Evolutionary conservation across 1,139 yeast genomes (phyloP).

Genomic region (Lodderomyces beijingensis): DNA sequence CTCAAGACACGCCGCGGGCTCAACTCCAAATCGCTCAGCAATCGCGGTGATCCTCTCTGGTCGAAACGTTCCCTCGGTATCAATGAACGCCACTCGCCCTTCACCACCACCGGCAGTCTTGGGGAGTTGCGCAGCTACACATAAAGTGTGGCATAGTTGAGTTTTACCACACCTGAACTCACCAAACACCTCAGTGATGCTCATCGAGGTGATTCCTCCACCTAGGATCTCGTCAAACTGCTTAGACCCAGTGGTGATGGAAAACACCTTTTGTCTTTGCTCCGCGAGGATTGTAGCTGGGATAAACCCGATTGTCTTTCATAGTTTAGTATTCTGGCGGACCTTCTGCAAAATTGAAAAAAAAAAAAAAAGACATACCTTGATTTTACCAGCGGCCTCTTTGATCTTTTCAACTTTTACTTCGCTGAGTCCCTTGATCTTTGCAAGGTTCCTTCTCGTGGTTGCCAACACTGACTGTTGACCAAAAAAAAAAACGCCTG

Average conservation of each 20-base stretch:
- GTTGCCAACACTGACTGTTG: conserved; percentile 46
- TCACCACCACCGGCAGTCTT: conserved; percentile 54
- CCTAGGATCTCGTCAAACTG: conserved; percentile 52
- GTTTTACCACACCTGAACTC: conserved; percentile 62
- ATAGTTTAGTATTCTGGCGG: not conserved
- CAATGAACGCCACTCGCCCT: conserved; percentile 59
- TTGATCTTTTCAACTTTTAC: conserved; percentile 59
- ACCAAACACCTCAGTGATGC: conserved; percentile 60
- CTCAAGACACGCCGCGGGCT: conserved; percentile 48
- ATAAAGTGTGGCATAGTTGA: conserved; percentile 55
- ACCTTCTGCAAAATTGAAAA: no score
- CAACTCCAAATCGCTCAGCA: conserved; percentile 52
- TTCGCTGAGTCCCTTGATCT: conserved; percentile 54
- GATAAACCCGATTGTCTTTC: conserved; percentile 42
- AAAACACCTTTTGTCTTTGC: conserved; percentile 41
- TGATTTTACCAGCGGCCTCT: conserved; percentile 53
- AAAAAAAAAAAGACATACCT: conserved; percentile 13
- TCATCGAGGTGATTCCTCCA: conserved; percentile 59
- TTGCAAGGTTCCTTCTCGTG: conserved; percentile 48
- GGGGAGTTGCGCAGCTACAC: conserved; percentile 57
- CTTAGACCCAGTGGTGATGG: conserved; percentile 52
- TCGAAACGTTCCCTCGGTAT: conserved; percentile 58
- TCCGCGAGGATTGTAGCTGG: conserved; percentile 52
- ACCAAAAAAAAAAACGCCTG: not conserved
- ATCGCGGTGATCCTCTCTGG: conserved; percentile 54